Percentiles rank a stretch among this genome's conserved stretches.
Conservation (phyloP, 2,329 filamentous ascomycete genomes). For the Colletotrichum gigasporum region DNA sequence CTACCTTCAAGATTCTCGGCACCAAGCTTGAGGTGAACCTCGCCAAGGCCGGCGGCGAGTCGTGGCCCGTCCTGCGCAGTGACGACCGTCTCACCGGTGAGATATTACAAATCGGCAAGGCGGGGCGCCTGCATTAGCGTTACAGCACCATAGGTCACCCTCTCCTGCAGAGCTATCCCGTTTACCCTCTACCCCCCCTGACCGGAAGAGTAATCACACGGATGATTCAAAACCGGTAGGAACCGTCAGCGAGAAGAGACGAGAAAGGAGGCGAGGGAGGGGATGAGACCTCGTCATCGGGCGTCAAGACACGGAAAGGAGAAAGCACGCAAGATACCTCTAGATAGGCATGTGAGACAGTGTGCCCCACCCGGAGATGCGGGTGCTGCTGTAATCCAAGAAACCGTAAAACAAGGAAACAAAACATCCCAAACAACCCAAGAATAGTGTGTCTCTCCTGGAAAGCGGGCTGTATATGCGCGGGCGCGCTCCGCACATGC, state of each 20-base stretch:
- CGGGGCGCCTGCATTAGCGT: conserved; percentile 59
- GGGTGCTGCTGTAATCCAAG: conserved; percentile 7
- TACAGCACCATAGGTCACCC: background rate
- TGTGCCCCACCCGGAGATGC: conserved; percentile 13
- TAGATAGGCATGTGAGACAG: conserved; percentile 25
- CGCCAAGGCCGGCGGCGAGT: conserved; percentile 74
- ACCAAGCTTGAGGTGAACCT: conserved; percentile 89
- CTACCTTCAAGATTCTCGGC: conserved; percentile 82
- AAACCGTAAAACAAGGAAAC: conserved; percentile 21
- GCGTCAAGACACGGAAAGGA: background rate
- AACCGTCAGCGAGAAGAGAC: background rate
- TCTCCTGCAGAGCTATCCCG: too few relatives aligned
- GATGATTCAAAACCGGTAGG: background rate
- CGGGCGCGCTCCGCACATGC: too few relatives aligned
- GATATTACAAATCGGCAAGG: conserved; percentile 89
- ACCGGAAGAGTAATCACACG: background rate
- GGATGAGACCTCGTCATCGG: conserved; percentile 4
- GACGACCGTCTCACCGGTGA: conserved; percentile 76
- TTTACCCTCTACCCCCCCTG: background rate
- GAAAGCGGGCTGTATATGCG: conserved; percentile 1
- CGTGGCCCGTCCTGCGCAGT: conserved; percentile 86
- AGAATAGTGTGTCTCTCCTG: background rate
- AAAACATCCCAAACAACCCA: conserved; percentile 10
- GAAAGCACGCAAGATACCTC: conserved; percentile 25
- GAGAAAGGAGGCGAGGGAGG: background rate